phyloP scores from a whole-genome alignment of 768 basidiomycete genomes.

The Chalciporus sphaerocephalus region DNA sequence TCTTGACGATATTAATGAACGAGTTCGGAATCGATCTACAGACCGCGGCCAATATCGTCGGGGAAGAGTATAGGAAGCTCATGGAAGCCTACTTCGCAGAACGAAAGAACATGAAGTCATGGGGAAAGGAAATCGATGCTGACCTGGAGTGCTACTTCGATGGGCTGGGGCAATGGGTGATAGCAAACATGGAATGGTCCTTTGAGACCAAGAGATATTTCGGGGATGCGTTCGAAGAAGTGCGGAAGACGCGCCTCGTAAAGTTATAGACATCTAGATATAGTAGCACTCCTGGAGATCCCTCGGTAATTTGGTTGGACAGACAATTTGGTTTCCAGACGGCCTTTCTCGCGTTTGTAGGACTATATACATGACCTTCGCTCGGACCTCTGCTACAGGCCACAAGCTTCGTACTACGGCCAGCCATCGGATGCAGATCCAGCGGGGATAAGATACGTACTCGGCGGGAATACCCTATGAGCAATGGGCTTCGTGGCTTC shows the following conservation, averaged over 20 bases:
- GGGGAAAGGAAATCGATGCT: slow-evolving; percentile 44
- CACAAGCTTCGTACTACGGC: slow-evolving; percentile 6
- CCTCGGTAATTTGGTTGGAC: not conserved
- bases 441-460: not conserved
- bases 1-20: slow-evolving; percentile 65
- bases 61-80: slow-evolving; percentile 45
- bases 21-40: slow-evolving; percentile 51
- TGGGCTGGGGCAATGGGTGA: slow-evolving; percentile 54
- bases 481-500: not conserved
- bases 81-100: slow-evolving; percentile 48
- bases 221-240: slow-evolving; percentile 48
- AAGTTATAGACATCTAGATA: slow-evolving; percentile 3
- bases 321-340: not conserved
- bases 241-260: slow-evolving; percentile 45
- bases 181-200: slow-evolving; percentile 66
- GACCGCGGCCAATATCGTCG: slow-evolving; percentile 54
- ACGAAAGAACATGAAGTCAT: slow-evolving; percentile 45
- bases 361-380: slow-evolving; percentile 13
- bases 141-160: slow-evolving; percentile 52
- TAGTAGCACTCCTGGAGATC: not conserved
- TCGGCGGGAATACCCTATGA: not conserved
- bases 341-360: slow-evolving; percentile 2
- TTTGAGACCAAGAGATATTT: slow-evolving; percentile 70
- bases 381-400: slow-evolving; percentile 4
- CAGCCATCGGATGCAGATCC: slow-evolving; percentile 9